phyloP scores from a whole-genome alignment of 306 rosid genomes.

The Glycyrrhiza uralensis region DNA sequence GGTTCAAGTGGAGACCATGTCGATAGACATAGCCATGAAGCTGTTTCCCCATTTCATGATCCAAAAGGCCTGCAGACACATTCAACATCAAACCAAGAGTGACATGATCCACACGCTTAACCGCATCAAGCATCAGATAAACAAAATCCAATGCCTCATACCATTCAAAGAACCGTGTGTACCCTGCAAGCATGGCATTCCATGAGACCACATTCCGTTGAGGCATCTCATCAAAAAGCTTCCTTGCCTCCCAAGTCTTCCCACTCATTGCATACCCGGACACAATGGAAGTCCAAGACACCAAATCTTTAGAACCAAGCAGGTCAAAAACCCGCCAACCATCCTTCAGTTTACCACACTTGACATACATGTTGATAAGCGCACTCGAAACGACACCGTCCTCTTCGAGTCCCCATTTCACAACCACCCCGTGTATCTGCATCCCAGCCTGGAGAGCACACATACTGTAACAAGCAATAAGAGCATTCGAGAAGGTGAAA shows the following conservation, averaged over 20 bases:
- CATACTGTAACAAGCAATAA: slow-evolving; percentile 55
- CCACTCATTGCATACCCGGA: slow-evolving; percentile 62
- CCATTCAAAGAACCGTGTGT: slow-evolving; percentile 41
- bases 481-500: slow-evolving; percentile 58
- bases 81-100: slow-evolving; percentile 60
- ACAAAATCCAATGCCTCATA: slow-evolving; percentile 51
- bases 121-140: slow-evolving; percentile 40
- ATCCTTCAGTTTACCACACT: slow-evolving; percentile 52
- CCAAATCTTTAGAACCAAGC: slow-evolving; percentile 49
- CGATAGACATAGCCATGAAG: slow-evolving; percentile 63
- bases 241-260: slow-evolving; percentile 49
- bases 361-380: slow-evolving; percentile 56
- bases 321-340: slow-evolving; percentile 51
- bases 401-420: slow-evolving; percentile 47
- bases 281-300: slow-evolving; percentile 71
- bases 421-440: slow-evolving; percentile 60
- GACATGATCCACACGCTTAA: slow-evolving; percentile 43
- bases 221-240: slow-evolving; percentile 63
- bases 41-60: slow-evolving; percentile 64
- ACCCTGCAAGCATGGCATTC: slow-evolving; percentile 82
- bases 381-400: slow-evolving; percentile 57
- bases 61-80: slow-evolving; percentile 45
- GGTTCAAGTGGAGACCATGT: slow-evolving; percentile 40
- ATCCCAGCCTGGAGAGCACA: slow-evolving; percentile 51
- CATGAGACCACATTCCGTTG: slow-evolving; percentile 67